phyloP scores from a whole-genome alignment of 345 rosid genomes.

The Acer negundo region DNA sequence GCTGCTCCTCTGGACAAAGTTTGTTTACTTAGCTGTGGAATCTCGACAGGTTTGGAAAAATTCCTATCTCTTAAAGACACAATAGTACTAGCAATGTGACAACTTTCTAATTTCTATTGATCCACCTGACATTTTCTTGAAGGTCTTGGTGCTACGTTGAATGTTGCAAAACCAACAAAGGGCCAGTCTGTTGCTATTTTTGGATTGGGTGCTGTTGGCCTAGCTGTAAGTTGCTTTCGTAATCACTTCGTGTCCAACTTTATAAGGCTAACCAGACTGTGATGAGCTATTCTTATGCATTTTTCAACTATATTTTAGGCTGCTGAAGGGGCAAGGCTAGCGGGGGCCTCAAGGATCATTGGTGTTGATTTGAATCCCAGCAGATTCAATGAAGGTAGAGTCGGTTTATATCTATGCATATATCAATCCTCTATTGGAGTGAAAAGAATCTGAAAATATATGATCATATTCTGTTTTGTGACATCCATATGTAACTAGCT shows the following conservation, averaged over 20 bases:
- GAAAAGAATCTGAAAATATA: too few species aligned
- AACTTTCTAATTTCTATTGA: not conserved
- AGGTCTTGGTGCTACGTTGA: conserved; percentile 76
- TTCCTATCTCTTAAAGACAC: not conserved
- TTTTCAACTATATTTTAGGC: conserved; percentile 36
- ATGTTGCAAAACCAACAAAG: conserved; percentile 72
- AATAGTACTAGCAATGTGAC: not conserved
- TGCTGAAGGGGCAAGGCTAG: conserved; percentile 79
- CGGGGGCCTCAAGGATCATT: conserved; percentile 69
- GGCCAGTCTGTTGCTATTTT: conserved; percentile 69
- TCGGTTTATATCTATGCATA: not conserved
- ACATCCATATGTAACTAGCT: not conserved
- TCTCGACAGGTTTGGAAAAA: conserved; percentile 57
- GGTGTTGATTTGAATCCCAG: conserved; percentile 74
- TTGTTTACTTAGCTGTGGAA: conserved; percentile 72
- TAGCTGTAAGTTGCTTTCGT: conserved; percentile 43
- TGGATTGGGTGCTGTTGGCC: conserved; percentile 82
- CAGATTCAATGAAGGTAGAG: conserved; percentile 50
- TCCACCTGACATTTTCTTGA: conserved; percentile 2
- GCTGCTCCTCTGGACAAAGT: conserved; percentile 84
- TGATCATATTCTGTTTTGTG: not conserved
- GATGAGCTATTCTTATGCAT: not conserved
- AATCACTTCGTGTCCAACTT: not conserved
- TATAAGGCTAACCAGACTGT: not conserved
- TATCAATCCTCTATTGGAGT: not conserved